Percentiles rank a stretch among this genome's conserved stretches.
Evolutionary conservation across 768 basidiomycete genomes (phyloP).

Genomic region (Mycena galericulata): DNA sequence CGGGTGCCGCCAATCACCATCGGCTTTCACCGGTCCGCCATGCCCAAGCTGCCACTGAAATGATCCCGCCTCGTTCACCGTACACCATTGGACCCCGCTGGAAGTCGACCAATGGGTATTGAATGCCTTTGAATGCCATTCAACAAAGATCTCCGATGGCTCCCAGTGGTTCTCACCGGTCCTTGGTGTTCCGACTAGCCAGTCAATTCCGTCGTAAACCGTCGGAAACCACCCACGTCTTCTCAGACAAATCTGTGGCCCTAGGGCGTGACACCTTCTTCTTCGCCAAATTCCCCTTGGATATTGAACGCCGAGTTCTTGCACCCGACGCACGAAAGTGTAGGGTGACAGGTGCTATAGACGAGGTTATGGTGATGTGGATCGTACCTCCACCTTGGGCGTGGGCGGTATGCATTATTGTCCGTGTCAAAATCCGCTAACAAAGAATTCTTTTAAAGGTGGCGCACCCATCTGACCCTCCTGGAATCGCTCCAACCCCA

Average conservation of each 20-base stretch:
- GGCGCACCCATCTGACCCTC: not conserved
- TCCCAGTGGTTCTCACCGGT: not conserved
- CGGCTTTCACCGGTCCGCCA: too few species aligned
- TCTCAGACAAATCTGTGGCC: not conserved
- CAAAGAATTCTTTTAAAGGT: not conserved
- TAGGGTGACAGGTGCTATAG: not conserved
- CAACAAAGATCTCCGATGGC: too few species aligned
- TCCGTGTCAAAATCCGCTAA: not conserved
- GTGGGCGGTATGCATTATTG: not conserved
- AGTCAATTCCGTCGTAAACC: not conserved
- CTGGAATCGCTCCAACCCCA: not conserved
- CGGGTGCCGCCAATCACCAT: too few species aligned
- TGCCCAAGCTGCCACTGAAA: too few species aligned
- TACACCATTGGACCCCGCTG: too few species aligned
- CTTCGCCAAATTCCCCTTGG: not conserved
- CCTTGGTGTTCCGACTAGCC: too few species aligned
- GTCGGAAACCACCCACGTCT: not conserved
- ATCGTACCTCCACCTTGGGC: constrained; percentile 16
- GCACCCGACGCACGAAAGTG: not conserved
- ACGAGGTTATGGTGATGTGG: not conserved
- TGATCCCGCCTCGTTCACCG: too few species aligned
- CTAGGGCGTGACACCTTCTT: constrained; percentile 10
- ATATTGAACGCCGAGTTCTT: not conserved
- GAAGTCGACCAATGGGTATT: too few species aligned
- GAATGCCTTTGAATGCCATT: too few species aligned